Evolutionary conservation across 768 basidiomycete species (phyloP).

Genomic region (Hebeloma cylindrosporum): DNA sequence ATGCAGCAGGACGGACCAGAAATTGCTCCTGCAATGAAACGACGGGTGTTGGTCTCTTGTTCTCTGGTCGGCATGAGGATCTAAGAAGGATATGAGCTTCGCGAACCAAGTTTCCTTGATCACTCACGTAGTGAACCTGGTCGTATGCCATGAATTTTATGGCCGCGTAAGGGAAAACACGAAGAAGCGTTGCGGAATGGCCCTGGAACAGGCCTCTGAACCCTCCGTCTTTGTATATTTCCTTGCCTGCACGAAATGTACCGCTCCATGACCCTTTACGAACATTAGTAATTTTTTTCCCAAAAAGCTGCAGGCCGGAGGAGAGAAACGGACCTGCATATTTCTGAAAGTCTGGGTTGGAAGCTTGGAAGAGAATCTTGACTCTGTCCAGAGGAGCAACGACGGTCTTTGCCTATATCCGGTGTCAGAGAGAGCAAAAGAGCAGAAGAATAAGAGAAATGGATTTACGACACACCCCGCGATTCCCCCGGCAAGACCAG

Average conservation of each 20-base stretch:
- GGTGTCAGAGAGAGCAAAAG: conserved; percentile 14
- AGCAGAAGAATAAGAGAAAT: conserved; percentile 12
- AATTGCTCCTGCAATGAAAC: conserved; percentile 85
- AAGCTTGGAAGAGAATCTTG: conserved; percentile 98
- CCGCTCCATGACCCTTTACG: conserved; percentile 82
- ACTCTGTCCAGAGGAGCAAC: conserved; percentile 97
- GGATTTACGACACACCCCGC: conserved; percentile 90
- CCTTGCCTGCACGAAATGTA: conserved; percentile 69
- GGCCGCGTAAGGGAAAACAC: conserved; percentile 95
- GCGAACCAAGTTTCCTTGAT: not conserved
- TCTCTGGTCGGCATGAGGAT: conserved; percentile 81
- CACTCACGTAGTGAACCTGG: conserved; percentile 70
- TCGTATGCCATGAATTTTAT: conserved; percentile 98
- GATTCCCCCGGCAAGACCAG: conserved; percentile 88
- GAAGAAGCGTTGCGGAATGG: conserved; percentile 90
- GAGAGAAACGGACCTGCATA: conserved; percentile 71
- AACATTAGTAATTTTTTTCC: too few species aligned
- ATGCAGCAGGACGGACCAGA: conserved; percentile 67
- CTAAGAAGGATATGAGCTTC: conserved; percentile 39
- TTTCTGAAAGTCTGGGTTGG: conserved; percentile 91
- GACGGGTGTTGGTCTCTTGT: conserved; percentile 71
- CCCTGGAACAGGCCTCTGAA: conserved; percentile 88
- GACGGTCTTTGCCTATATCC: conserved; percentile 82
- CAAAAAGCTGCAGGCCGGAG: too few species aligned
- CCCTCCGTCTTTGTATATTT: conserved; percentile 71